Conservation (phyloP, 495 filamentous ascomycete genomes). For the Xylaria venustula region DNA sequence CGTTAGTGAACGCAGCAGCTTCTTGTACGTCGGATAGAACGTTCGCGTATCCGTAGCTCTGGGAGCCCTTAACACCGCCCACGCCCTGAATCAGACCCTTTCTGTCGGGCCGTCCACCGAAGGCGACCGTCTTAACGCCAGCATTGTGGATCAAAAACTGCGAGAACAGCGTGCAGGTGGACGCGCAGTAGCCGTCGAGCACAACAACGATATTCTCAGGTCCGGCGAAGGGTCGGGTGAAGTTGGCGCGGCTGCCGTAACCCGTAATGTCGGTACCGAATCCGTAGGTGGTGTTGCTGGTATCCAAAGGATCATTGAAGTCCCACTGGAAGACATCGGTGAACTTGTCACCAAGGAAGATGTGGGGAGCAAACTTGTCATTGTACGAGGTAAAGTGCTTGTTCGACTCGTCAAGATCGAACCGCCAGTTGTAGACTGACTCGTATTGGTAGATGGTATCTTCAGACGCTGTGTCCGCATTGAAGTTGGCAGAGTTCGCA, state of each 20-base stretch:
- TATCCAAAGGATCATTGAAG: slow-evolving; percentile 35
- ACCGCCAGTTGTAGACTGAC: slow-evolving; percentile 37
- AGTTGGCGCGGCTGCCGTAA: slow-evolving; percentile 38
- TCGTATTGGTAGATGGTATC: slow-evolving; percentile 28
- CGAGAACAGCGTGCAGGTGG: slow-evolving; percentile 61
- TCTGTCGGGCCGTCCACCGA: slow-evolving; percentile 58
- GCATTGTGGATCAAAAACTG: slow-evolving; percentile 56
- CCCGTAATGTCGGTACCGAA: slow-evolving; percentile 43
- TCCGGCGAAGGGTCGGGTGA: slow-evolving; percentile 41
- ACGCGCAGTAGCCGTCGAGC: slow-evolving; percentile 63
- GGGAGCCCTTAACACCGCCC: slow-evolving; percentile 58
- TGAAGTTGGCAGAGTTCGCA: slow-evolving; percentile 26
- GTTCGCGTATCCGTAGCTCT: slow-evolving; percentile 26
- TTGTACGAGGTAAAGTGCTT: slow-evolving; percentile 35
- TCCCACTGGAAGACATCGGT: slow-evolving; percentile 41
- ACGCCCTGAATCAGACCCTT: slow-evolving; percentile 61
- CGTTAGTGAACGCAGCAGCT: slow-evolving; percentile 29
- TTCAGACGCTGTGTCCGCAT: slow-evolving; percentile 26
- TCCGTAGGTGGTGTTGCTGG: slow-evolving; percentile 37
- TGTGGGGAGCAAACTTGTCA: slow-evolving; percentile 35
- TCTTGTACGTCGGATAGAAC: slow-evolving; percentile 33
- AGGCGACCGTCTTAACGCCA: slow-evolving; percentile 57
- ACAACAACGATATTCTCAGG: slow-evolving; percentile 45
- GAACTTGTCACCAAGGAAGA: slow-evolving; percentile 32
- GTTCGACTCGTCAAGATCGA: slow-evolving; percentile 35